These are phyloP conservation scores for Groenewaldozyma sp. DNA, from an alignment of 1,139 yeast species.

Conservation along the genomic window DNA sequence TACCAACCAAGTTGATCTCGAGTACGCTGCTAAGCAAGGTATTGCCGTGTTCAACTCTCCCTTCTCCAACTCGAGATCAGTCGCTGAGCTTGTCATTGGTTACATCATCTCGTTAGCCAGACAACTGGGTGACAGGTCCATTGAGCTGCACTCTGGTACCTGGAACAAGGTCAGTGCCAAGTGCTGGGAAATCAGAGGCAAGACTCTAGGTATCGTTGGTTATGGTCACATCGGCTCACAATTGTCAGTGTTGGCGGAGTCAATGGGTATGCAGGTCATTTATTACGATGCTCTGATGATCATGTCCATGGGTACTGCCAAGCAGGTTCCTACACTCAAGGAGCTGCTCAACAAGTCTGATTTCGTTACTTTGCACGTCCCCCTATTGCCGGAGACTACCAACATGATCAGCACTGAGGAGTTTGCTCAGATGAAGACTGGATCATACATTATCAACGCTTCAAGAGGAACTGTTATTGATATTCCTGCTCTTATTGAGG, in stretches of 20 bases:
- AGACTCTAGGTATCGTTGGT: slow-evolving; percentile 93
- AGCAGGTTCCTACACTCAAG: slow-evolving; percentile 77
- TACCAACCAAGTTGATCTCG: slow-evolving; percentile 93
- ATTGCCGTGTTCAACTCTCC: slow-evolving; percentile 98
- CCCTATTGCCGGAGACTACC: slow-evolving; percentile 87
- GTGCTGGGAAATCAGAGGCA: slow-evolving; percentile 99
- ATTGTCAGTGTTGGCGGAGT: slow-evolving; percentile 91
- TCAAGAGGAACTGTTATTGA: slow-evolving; percentile 98
- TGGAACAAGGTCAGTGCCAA: slow-evolving; percentile 95
- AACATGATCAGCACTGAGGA: slow-evolving; percentile 85
- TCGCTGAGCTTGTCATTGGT: slow-evolving; percentile 94
- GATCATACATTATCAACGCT: slow-evolving; percentile 89
- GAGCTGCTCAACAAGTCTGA: slow-evolving; percentile 77
- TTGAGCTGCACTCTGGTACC: slow-evolving; percentile 91
- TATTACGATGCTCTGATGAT: slow-evolving; percentile 88
- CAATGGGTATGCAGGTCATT: slow-evolving; percentile 95
- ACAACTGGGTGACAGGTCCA: slow-evolving; percentile 94
- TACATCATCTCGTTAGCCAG: slow-evolving; percentile 91
- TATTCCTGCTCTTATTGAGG: slow-evolving; percentile 85
- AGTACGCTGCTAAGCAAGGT: slow-evolving; percentile 86
- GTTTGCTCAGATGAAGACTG: slow-evolving; percentile 93
- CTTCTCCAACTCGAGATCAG: slow-evolving; percentile 96
- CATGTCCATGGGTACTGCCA: slow-evolving; percentile 96
- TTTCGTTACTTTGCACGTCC: slow-evolving; percentile 89
- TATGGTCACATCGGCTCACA: slow-evolving; percentile 99